Conservation (phyloP, 176 grass and related monocot species). For the Poa pratensis region DNA sequence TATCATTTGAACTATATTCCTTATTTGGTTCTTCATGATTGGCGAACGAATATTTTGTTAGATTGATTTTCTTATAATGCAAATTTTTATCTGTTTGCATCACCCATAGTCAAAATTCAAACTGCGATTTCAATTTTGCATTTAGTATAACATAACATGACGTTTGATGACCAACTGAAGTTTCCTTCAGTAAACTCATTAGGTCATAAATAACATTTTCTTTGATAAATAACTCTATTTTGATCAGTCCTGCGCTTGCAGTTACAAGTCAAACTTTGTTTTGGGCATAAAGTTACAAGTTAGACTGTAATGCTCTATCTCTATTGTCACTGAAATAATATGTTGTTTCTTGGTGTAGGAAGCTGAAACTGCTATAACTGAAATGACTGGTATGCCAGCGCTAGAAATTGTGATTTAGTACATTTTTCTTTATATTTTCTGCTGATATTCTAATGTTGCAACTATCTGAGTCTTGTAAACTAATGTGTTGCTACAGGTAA, state of each 20-base stretch:
- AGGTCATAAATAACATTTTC: background rate
- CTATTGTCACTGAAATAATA: constrained; percentile 1
- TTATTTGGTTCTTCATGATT: background rate
- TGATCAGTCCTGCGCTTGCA: background rate
- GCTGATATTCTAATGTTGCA: constrained; percentile 12
- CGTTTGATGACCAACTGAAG: constrained; percentile 19
- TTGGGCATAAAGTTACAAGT: background rate
- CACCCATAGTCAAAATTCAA: background rate
- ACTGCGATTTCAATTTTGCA: background rate
- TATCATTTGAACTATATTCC: constrained; percentile 16
- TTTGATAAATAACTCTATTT: background rate
- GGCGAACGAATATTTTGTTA: background rate
- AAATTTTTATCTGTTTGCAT: background rate
- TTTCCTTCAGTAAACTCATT: constrained; percentile 21
- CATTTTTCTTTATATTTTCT: background rate
- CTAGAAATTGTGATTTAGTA: background rate
- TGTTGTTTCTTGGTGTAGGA: constrained; percentile 58
- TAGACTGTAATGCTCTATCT: background rate
- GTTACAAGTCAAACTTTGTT: background rate
- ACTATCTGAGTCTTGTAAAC: constrained; percentile 32
- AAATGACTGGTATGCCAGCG: constrained; percentile 68
- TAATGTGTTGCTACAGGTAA: constrained; percentile 53
- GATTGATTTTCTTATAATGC: background rate
- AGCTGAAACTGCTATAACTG: constrained; percentile 83
- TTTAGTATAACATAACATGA: constrained; percentile 22